A percentile compares a stretch with the other conserved stretches of the same genome.
These are phyloP conservation scores for Porpolomopsis calyptriformis DNA, from an alignment of 768 basidiomycete genomes.

Conservation along the genomic window DNA sequence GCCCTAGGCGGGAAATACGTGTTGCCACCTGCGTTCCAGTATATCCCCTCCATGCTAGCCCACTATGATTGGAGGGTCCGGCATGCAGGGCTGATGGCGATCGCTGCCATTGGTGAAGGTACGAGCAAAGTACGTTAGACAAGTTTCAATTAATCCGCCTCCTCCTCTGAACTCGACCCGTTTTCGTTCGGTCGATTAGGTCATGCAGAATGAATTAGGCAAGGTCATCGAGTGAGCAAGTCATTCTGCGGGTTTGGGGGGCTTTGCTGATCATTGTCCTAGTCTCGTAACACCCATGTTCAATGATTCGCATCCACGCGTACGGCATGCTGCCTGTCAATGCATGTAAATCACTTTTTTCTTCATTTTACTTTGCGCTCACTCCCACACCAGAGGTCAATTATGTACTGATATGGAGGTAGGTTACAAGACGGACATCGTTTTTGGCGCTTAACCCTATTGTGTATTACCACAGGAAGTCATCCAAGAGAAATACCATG, in stretches of 20 bases:
- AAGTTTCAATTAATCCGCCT: neutral
- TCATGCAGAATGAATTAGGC: slow-evolving; percentile 72
- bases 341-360: slow-evolving; percentile 50
- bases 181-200: slow-evolving; percentile 23
- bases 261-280: neutral
- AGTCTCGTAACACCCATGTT: slow-evolving; percentile 75
- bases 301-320: slow-evolving; percentile 65
- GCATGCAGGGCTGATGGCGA: slow-evolving; percentile 81
- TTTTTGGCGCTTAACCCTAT: neutral
- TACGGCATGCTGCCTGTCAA: slow-evolving; percentile 73
- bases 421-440: slow-evolving; percentile 12
- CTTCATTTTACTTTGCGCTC: neutral
- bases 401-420: slow-evolving; percentile 85
- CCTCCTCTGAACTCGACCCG: too few relatives aligned
- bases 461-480: slow-evolving; percentile 40
- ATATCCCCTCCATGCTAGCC: slow-evolving; percentile 72
- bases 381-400: slow-evolving; percentile 48
- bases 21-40: slow-evolving; percentile 69
- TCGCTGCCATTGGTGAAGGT: slow-evolving; percentile 79
- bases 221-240: slow-evolving; percentile 72
- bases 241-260: neutral
- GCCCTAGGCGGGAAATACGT: slow-evolving; percentile 69
- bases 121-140: slow-evolving; percentile 46
- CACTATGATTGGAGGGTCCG: slow-evolving; percentile 78
- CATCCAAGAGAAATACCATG: slow-evolving; percentile 63